Percentiles rank a stretch among this genome's conserved stretches.
These are phyloP conservation scores for Psidium guajava DNA, from an alignment of 345 rosid species.

Conservation along the genomic window DNA sequence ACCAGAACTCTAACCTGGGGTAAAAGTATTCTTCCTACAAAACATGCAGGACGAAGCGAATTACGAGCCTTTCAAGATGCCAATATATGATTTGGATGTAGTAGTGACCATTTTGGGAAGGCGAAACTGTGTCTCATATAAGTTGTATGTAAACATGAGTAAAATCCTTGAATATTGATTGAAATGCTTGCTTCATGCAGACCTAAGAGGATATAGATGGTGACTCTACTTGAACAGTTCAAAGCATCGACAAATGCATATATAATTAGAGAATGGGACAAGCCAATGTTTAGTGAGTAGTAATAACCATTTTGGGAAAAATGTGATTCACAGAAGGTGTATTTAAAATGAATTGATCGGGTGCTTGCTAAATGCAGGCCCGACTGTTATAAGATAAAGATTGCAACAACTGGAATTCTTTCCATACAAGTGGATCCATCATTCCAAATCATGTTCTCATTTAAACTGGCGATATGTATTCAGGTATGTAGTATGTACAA, in stretches of 20 bases:
- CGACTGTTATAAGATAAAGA: not conserved
- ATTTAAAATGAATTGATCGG: not conserved
- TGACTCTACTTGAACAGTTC: not conserved
- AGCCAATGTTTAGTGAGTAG: not conserved
- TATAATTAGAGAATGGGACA: not conserved
- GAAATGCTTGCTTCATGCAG: not conserved
- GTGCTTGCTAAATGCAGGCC: not conserved
- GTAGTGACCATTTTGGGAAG: not conserved
- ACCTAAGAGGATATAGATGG: not conserved
- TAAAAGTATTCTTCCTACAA: constrained; percentile 60
- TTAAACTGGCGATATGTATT: not conserved
- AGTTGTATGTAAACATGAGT: not conserved
- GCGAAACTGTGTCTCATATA: not conserved
- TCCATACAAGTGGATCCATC: not conserved
- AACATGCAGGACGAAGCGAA: not conserved
- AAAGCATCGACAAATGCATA: not conserved
- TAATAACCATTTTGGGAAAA: not conserved
- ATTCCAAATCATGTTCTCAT: not conserved
- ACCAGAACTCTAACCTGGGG: constrained; percentile 75
- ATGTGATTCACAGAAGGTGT: not conserved
- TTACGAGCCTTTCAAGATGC: not conserved
- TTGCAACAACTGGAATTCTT: not conserved
- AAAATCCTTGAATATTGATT: not conserved
- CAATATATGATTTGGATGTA: not conserved
- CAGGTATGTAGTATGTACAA: not conserved